Percentiles rank a stretch among this genome's conserved stretches.
phyloP scores from a whole-genome alignment of 768 basidiomycete genomes.

The Suillus subluteus region DNA sequence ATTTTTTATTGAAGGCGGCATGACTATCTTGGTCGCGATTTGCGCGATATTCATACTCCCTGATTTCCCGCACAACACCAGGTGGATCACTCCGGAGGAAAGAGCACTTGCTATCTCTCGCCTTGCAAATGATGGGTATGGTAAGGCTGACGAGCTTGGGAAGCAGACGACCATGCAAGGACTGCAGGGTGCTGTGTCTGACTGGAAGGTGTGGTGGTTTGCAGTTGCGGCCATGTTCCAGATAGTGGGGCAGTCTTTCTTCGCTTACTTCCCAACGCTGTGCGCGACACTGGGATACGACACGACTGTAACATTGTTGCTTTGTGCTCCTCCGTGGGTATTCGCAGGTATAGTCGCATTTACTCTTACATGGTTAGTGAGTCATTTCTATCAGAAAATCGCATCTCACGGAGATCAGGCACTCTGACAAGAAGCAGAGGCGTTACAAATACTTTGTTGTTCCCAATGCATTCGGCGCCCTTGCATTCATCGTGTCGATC shows the following conservation, averaged over 20 bases:
- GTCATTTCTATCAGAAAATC: neutral
- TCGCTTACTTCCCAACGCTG: neutral
- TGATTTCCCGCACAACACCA: conserved; percentile 39
- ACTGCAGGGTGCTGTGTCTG: conserved; percentile 58
- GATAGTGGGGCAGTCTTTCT: neutral
- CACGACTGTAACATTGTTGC: neutral
- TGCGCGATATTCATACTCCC: conserved; percentile 40
- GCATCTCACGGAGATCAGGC: neutral
- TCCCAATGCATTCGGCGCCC: neutral
- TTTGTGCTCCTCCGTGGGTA: conserved; percentile 1
- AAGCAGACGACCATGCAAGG: conserved; percentile 41
- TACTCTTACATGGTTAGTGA: neutral
- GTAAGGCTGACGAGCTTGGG: conserved; percentile 48
- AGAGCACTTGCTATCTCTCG: conserved; percentile 34
- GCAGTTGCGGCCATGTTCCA: conserved; percentile 49
- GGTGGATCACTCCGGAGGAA: conserved; percentile 35
- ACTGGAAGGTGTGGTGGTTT: conserved; percentile 85
- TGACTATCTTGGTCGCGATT: conserved; percentile 39
- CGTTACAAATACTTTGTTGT: neutral
- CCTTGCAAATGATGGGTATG: conserved; percentile 42
- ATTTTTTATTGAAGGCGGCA: conserved; percentile 34
- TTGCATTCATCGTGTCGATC: neutral
- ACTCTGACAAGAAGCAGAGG: neutral
- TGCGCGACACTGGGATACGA: conserved; percentile 2
- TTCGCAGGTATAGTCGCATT: neutral